Evolutionary conservation across 306 rosid species (phyloP).

Genomic region (Dalbergia cochinchinensis): DNA sequence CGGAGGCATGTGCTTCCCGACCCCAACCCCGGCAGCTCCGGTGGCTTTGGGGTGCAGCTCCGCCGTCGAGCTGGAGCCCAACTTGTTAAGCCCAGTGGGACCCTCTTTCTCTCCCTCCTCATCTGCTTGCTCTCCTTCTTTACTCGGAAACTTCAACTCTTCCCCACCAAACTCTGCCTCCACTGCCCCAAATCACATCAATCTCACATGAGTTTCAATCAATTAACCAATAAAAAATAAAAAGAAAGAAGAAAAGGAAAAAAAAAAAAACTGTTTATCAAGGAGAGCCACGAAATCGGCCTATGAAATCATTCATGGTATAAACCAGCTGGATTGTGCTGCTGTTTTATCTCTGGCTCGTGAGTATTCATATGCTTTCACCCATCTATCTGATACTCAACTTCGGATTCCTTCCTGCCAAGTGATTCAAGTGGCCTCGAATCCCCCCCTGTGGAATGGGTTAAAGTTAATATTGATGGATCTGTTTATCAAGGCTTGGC

Average conservation of each 20-base stretch:
- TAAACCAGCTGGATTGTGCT: too few species aligned
- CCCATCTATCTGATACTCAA: too few species aligned
- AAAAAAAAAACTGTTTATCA: too few species aligned
- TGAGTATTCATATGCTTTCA: too few species aligned
- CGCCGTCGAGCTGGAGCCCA: slow-evolving; percentile 77
- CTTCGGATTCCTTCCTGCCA: too few species aligned
- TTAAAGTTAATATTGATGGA: too few species aligned
- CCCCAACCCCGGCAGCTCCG: slow-evolving; percentile 43
- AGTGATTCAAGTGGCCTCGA: too few species aligned
- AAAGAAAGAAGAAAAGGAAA: background rate
- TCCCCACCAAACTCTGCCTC: slow-evolving; percentile 66
- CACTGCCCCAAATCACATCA: slow-evolving; percentile 47
- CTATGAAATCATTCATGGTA: too few species aligned
- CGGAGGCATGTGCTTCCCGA: slow-evolving; percentile 89
- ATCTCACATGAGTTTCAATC: background rate
- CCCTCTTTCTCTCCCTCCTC: slow-evolving; percentile 67
- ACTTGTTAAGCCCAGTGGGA: slow-evolving; percentile 67
- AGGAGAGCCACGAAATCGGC: too few species aligned
- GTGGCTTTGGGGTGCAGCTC: slow-evolving; percentile 74
- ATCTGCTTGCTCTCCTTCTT: slow-evolving; percentile 57
- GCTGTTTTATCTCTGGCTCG: too few species aligned
- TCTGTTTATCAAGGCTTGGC: too few species aligned
- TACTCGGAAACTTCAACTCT: slow-evolving; percentile 63
- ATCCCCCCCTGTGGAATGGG: too few species aligned
- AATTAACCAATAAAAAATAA: background rate